Percentiles rank a stretch among this genome's conserved stretches.
Evolutionary conservation across 2,329 filamentous ascomycete species (phyloP).

Genomic region (Ceratocystis harringtonii): DNA sequence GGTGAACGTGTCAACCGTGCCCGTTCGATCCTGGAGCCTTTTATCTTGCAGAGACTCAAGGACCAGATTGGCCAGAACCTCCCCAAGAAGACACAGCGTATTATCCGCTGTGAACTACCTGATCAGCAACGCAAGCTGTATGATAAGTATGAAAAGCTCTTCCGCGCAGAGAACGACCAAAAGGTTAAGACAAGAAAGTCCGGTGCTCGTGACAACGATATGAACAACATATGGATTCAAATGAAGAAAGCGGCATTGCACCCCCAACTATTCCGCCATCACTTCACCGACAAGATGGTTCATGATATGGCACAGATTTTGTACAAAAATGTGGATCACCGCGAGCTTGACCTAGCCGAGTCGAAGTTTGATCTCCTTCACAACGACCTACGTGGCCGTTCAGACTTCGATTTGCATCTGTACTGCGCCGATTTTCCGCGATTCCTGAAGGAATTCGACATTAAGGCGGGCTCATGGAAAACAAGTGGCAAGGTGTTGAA

Average conservation of each 20-base stretch:
- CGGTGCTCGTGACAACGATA: constrained; percentile 35
- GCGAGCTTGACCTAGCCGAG: constrained; percentile 38
- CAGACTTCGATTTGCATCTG: constrained; percentile 50
- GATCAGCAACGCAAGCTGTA: constrained; percentile 60
- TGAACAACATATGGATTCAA: constrained; percentile 70
- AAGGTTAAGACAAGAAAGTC: constrained; percentile 28
- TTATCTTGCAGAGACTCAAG: constrained; percentile 88
- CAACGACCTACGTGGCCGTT: constrained; percentile 41
- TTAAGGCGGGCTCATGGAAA: constrained; percentile 38
- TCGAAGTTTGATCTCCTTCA: constrained; percentile 38
- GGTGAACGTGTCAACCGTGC: constrained; percentile 75
- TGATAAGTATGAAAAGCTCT: constrained; percentile 45
- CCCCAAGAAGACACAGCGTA: constrained; percentile 60
- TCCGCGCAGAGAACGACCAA: constrained; percentile 36
- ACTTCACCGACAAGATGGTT: constrained; percentile 62
- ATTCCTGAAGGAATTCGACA: constrained; percentile 39
- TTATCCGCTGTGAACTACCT: constrained; percentile 71
- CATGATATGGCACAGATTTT: constrained; percentile 64
- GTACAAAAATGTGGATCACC: constrained; percentile 49
- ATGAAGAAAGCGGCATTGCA: constrained; percentile 87
- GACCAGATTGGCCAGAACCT: constrained; percentile 76
- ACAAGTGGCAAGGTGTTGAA: constrained; percentile 72
- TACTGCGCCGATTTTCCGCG: constrained; percentile 45
- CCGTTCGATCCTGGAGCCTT: constrained; percentile 83
- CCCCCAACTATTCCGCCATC: constrained; percentile 68